These are phyloP conservation scores for Trypanosoma brucei DNA, from an alignment of 208 protist species.

Conservation along the genomic window DNA sequence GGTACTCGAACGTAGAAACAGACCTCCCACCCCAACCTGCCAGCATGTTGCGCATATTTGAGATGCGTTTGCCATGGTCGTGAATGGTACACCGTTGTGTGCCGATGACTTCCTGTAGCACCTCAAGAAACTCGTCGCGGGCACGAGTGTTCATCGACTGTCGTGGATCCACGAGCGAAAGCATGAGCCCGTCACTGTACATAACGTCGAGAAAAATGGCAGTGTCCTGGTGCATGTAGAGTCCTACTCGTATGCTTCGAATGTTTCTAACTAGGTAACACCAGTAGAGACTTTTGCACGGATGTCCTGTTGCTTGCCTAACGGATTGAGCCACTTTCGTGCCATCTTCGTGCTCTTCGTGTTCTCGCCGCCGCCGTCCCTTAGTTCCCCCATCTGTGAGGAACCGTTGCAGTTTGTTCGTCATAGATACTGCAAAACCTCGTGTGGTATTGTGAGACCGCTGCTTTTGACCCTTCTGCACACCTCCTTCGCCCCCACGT, in stretches of 20 bases:
- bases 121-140: constrained; percentile 60
- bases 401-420: constrained; percentile 65
- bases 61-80: constrained; percentile 49
- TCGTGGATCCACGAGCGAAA: constrained; percentile 76
- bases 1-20: constrained; percentile 93
- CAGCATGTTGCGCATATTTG: constrained; percentile 57
- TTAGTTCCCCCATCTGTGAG: constrained; percentile 34
- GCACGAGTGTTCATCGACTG: constrained; percentile 85
- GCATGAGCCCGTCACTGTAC: constrained; percentile 68
- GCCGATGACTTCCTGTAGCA: constrained; percentile 55
- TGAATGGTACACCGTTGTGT: constrained; percentile 38
- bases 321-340: constrained; percentile 78
- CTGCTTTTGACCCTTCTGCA: constrained; percentile 5
- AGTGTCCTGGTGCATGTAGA: constrained; percentile 87
- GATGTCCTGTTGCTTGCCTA: constrained; percentile 63
- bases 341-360: constrained; percentile 54
- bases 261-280: constrained; percentile 52
- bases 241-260: constrained; percentile 47
- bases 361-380: constrained; percentile 9
- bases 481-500: neutral
- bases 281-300: constrained; percentile 74
- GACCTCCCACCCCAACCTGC: constrained; percentile 89
- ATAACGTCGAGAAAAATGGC: constrained; percentile 65
- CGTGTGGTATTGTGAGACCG: constrained; percentile 24
- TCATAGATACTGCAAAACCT: constrained; percentile 47